A percentile compares a stretch with the other conserved stretches of the same genome.
Evolutionary conservation across 306 rosid species (phyloP).

Genomic region (Pyrus bretschneideri): DNA sequence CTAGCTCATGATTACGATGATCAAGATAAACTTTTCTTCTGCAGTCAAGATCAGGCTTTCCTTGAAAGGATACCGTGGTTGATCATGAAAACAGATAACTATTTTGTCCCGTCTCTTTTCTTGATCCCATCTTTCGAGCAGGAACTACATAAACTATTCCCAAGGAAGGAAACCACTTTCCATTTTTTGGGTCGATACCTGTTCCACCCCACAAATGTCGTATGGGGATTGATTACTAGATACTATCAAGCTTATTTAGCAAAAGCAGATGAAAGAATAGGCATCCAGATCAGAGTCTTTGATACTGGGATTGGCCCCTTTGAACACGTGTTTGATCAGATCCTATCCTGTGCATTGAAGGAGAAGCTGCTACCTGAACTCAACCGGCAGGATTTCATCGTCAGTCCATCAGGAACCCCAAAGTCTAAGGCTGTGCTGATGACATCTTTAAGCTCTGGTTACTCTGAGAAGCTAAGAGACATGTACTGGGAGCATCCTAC

Average conservation of each 20-base stretch:
- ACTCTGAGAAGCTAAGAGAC: constrained; percentile 50
- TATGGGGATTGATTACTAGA: constrained; percentile 66
- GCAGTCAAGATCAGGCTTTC: constrained; percentile 53
- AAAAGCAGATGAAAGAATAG: constrained; percentile 57
- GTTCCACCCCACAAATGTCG: constrained; percentile 58
- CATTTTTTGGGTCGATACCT: constrained; percentile 69
- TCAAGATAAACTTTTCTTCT: constrained; percentile 74
- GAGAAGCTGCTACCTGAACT: constrained; percentile 52
- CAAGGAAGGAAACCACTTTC: constrained; percentile 59
- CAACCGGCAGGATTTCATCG: constrained; percentile 12
- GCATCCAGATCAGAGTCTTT: constrained; percentile 66
- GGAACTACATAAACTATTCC: constrained; percentile 56
- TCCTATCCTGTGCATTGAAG: constrained; percentile 47
- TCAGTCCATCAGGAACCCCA: constrained; percentile 13
- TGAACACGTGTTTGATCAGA: constrained; percentile 63
- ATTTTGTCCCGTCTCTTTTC: constrained; percentile 60
- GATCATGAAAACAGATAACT: constrained; percentile 61
- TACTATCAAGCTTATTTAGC: constrained; percentile 61
- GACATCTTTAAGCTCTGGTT: constrained; percentile 61
- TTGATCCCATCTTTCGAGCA: constrained; percentile 62
- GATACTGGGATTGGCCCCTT: constrained; percentile 57
- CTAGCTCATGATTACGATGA: constrained; percentile 57
- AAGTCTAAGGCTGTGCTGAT: constrained; percentile 54
- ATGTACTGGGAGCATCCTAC: constrained; percentile 69
- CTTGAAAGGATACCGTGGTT: constrained; percentile 54